phyloP scores from a whole-genome alignment of 169 alveolate species.

The Eimeria tenella region DNA sequence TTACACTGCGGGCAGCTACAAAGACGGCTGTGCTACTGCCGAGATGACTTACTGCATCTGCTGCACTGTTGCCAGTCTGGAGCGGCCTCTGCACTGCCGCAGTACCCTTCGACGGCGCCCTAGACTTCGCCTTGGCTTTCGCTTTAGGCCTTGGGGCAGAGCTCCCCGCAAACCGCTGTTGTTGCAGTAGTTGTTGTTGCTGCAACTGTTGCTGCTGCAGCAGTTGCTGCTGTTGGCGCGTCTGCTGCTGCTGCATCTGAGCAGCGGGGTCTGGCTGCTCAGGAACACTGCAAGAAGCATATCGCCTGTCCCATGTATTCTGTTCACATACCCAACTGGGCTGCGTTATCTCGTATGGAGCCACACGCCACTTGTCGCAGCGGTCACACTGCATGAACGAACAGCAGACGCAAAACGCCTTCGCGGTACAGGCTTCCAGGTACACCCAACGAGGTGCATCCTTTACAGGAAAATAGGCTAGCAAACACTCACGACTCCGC shows the following conservation, averaged over 20 bases:
- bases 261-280: constrained; percentile 74
- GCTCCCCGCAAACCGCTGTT: constrained; percentile 14
- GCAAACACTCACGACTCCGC: not conserved
- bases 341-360: constrained; percentile 70
- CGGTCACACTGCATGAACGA: constrained; percentile 75
- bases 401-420: not conserved
- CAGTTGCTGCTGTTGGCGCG: constrained; percentile 38
- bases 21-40: not conserved
- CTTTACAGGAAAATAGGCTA: not conserved
- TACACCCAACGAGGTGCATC: not conserved
- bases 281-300: constrained; percentile 72
- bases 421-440: not conserved
- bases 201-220: constrained; percentile 60
- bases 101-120: constrained; percentile 25
- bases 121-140: constrained; percentile 68
- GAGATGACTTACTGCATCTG: constrained; percentile 27
- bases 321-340: constrained; percentile 78
- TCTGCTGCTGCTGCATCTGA: constrained; percentile 71
- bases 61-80: constrained; percentile 29
- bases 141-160: constrained; percentile 46
- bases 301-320: constrained; percentile 77
- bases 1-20: not conserved
- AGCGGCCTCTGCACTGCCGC: constrained; percentile 61
- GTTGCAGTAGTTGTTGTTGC: constrained; percentile 43
- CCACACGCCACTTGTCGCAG: constrained; percentile 78